Evolutionary conservation across 108 stramenopile genomes (phyloP), one percentile per base, ranked within the genome.

Genomic region (Conticribra weissflogii): DNA sequence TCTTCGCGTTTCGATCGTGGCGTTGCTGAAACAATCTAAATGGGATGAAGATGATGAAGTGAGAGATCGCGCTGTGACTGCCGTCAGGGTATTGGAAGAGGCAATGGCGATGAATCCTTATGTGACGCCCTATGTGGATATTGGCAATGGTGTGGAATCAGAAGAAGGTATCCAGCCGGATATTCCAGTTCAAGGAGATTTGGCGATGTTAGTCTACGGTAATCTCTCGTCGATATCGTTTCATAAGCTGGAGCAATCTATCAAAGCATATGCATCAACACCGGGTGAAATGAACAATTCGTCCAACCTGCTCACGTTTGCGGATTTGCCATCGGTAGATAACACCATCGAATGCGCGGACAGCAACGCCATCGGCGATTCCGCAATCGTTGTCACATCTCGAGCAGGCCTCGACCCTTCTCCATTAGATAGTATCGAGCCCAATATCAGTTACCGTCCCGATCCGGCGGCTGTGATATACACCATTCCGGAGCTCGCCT

Each of bases 31-130:
- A 65, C 90, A 96, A 7, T 83, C 81, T 28, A 78, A 91, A 50
- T 51, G 68, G 3, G 98, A 98, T 58, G 98, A 98, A 59, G 96
- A 97, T 54, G 98, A 98, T 51, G 98, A 98, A 83, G 96, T 96
- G 5, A 65, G 98, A 21, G 98, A 98, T 79, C 89, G 98, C 48
- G 90, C 96, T 1, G 83, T 91, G 28, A 54, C 96, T 27, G 74
- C 85, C 2, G 85, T 98, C 1, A 72, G 76, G 17, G 57, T 94
- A 5, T 79, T 96, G 34, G 85, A 88, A 47, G 81, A 79, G 29
- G 91, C 90, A 53, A 88, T 88, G 78, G 81, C 48, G 9, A 62
- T 55, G 64, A 81, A 83, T 30, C 85, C 79, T 2, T 87, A 88
- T 68, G 78, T 82, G 7, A 72, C 83, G 28, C 86, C 87, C n/a